Evolutionary conservation across 2,329 filamentous ascomycete genomes (phyloP).

Genomic region (Knufia fluminis): DNA sequence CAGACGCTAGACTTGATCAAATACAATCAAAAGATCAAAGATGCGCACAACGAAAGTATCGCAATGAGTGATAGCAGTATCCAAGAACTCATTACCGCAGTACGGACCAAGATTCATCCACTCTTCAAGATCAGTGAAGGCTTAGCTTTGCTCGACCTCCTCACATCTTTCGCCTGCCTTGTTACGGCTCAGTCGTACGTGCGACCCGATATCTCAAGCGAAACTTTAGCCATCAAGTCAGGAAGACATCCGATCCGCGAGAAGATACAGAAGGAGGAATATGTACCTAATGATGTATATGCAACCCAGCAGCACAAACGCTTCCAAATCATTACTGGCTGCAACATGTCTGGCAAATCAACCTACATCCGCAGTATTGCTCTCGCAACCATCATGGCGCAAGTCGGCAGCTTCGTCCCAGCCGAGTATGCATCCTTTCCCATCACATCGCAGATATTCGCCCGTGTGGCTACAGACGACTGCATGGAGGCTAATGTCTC

Average conservation of each 20-base stretch:
- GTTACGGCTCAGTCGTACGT: slow-evolving; percentile 58
- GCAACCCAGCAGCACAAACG: slow-evolving; percentile 62
- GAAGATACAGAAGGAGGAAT: slow-evolving; percentile 55
- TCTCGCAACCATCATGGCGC: slow-evolving; percentile 82
- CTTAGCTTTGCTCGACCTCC: slow-evolving; percentile 79
- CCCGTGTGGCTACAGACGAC: slow-evolving; percentile 77
- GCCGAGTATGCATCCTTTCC: slow-evolving; percentile 75
- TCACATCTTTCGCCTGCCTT: slow-evolving; percentile 65
- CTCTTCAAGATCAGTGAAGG: slow-evolving; percentile 81
- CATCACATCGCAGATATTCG: slow-evolving; percentile 74
- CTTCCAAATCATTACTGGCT: slow-evolving; percentile 90
- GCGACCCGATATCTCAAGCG: slow-evolving; percentile 54
- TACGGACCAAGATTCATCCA: slow-evolving; percentile 60
- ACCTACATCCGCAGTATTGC: slow-evolving; percentile 86
- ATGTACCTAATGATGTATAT: slow-evolving; percentile 85
- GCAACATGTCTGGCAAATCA: slow-evolving; percentile 97
- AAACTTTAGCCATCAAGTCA: slow-evolving; percentile 61
- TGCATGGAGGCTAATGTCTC: slow-evolving; percentile 84
- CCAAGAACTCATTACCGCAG: slow-evolving; percentile 58
- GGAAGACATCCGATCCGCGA: slow-evolving; percentile 74
- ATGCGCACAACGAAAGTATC: slow-evolving; percentile 76
- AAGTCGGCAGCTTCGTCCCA: slow-evolving; percentile 84
- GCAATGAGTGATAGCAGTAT: slow-evolving; percentile 72
- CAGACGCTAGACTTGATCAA: slow-evolving; percentile 80
- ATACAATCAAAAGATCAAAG: slow-evolving; percentile 64